Evolutionary conservation across 2,329 filamentous ascomycete species (phyloP).

Genomic region (Botrytis deweyae): DNA sequence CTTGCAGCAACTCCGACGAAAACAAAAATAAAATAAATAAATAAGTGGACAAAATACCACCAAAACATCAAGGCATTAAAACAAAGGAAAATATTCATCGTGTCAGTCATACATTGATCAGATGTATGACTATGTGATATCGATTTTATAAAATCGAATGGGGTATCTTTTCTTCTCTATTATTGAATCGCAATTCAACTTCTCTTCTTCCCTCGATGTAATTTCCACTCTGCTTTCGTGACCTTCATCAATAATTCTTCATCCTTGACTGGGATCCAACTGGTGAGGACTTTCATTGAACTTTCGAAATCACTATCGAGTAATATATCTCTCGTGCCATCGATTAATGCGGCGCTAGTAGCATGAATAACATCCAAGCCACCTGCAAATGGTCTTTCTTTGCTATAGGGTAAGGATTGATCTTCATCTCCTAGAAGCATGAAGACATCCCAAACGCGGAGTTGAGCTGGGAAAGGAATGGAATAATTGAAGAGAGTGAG

Average conservation of each 20-base stretch:
- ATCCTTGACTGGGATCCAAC: constrained; percentile 90
- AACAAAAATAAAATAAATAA: neutral
- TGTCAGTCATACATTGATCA: neutral
- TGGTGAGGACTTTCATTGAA: constrained; percentile 94
- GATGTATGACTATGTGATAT: neutral
- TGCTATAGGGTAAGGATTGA: constrained; percentile 38
- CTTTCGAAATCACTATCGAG: constrained; percentile 95
- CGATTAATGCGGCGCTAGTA: constrained; percentile 83
- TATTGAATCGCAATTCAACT: neutral
- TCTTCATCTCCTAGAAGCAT: constrained; percentile 82
- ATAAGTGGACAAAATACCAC: neutral
- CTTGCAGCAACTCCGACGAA: neutral
- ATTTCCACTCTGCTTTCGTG: constrained; percentile 81
- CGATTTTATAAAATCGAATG: neutral
- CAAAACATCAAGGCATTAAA: constrained; percentile 16
- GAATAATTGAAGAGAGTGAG: constrained; percentile 96
- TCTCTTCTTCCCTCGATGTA: constrained; percentile 49
- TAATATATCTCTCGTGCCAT: constrained; percentile 83
- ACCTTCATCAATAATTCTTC: constrained; percentile 92
- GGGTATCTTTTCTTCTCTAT: neutral
- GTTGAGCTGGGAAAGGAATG: constrained; percentile 88
- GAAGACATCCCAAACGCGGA: constrained; percentile 97
- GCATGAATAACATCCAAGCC: constrained; percentile 89
- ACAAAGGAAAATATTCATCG: constrained; percentile 12
- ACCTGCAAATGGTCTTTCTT: constrained; percentile 50